Evolutionary conservation across 805 yeast genomes (phyloP), one percentile per base, ranked within the genome.

Genomic region (Candida easanensis): DNA sequence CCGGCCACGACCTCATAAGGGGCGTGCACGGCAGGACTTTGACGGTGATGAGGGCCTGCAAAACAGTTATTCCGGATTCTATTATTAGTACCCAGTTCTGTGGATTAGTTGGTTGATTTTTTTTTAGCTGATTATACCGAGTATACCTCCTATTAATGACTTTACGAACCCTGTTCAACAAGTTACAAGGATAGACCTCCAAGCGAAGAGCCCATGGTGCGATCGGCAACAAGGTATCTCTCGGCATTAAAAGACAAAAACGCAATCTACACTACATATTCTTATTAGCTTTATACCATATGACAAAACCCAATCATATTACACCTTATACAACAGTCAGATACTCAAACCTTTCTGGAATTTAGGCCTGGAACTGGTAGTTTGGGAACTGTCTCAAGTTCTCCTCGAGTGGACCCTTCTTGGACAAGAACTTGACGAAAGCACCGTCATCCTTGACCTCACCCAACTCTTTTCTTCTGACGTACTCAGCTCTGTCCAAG

Each of bases 381-480:
- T 85, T 85, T 74, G 97, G 98, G 96, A 90, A 91, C 70, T 82
- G 84, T 68, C 75, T 77, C 80, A 88, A 79, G 95, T 89, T 88
- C 67, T 78, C 76, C 70, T 85, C 95, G 69, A 93, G 81, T 62
- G 87, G 81, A 80, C 99, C 99, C 83, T 88, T 89, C 79, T 76
- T 87, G 72, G 93, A 77, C 77, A 93, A 82, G 88, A 93, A 93
- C 84, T 93, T 93, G 68, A 93, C 98, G 79, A 84, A 93, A 73
- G 99, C 95, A 86, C 99, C 99, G 68, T 93, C 99, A 66, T 91
- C 97, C 80, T 88, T 88, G 70, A 93, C 96, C 80, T 91, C 97
- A 79, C 96, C 96, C 70, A 57, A 48, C 36, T 88, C 86, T 74
- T 86, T 85, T 80, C 93, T 89, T 79, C 84, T 88, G 67, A 78